Evolutionary conservation across 225 moss, liverwort and hornwort genomes (phyloP), one percentile per base, ranked within the genome.

Genomic region (Lunularia cruciata): DNA sequence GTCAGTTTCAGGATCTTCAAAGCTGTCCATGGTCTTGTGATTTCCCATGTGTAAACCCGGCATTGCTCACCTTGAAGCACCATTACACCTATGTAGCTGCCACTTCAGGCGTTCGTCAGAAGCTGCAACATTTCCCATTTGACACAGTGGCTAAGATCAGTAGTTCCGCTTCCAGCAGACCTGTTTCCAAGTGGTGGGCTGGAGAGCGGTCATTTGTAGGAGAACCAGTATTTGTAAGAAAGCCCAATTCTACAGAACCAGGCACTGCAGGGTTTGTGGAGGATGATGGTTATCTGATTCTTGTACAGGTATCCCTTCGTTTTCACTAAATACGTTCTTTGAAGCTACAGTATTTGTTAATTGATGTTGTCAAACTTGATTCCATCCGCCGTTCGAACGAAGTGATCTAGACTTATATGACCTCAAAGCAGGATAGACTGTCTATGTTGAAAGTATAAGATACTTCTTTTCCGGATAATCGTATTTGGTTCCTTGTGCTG

Each of bases 251-350:
- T 25, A 58, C 69, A 4, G 30, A 55, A 30, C 39, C 16, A 6
- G 69, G 47, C 54, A 68, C 34, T 57, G 67, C 76, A 13, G 42
- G 52, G 31, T 81, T 81, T 30, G 32, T 61, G 28, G 81, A 81
- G 69, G 81, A 81, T 52, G 63, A 72, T 51, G 81, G 81, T 9
- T 81, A 81, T 31, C 5, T 81, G 25, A 56, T 81, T 6, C 3
- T 57, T 42, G 61, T 81, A 18, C 81, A 81, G 63, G 81, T 76
- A 57, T n/a, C n/a, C n/a, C n/a, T n/a, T n/a, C n/a, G n/a, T n/a
- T n/a, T n/a, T n/a, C n/a, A n/a, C n/a, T n/a, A n/a, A n/a, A n/a
- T n/a, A n/a, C n/a, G n/a, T n/a, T n/a, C n/a, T n/a, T n/a, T n/a
- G n/a, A n/a, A n/a, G n/a, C n/a, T n/a, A n/a, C n/a, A n/a, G n/a